Evolutionary conservation across 169 alveolate genomes (phyloP).

Genomic region (Plasmodium ovale): DNA sequence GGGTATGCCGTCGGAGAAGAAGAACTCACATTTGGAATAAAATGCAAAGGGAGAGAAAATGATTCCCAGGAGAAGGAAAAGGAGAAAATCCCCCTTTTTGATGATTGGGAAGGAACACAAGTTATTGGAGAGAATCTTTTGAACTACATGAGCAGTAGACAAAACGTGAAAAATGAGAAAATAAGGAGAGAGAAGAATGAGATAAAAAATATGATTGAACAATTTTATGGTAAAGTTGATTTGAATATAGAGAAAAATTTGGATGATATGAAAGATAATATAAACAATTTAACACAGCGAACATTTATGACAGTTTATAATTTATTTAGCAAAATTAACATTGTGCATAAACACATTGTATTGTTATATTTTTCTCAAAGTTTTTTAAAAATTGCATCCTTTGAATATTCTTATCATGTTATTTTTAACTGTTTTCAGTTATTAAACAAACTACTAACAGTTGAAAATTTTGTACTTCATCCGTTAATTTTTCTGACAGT

Average conservation of each 20-base stretch:
- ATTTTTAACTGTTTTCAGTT: slow-evolving; percentile 53
- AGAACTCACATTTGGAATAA: too few relatives aligned
- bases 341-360: slow-evolving; percentile 46
- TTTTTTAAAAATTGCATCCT: slow-evolving; percentile 34
- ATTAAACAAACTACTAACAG: slow-evolving; percentile 51
- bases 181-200: slow-evolving; percentile 1
- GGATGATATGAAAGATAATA: slow-evolving; percentile 56
- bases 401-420: slow-evolving; percentile 65
- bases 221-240: slow-evolving; percentile 62
- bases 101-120: too few relatives aligned
- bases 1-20: too few relatives aligned
- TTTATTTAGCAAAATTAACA: slow-evolving; percentile 4
- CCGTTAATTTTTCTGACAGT: slow-evolving; percentile 40
- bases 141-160: too few relatives aligned
- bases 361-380: slow-evolving; percentile 48
- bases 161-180: slow-evolving; percentile 62
- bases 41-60: too few relatives aligned
- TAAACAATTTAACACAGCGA: slow-evolving; percentile 34
- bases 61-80: too few relatives aligned
- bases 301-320: slow-evolving; percentile 52
- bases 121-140: too few relatives aligned
- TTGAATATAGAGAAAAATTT: slow-evolving; percentile 30
- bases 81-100: too few relatives aligned
- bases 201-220: slow-evolving; percentile 45
- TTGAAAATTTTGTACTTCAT: slow-evolving; percentile 60